Conservation (phyloP, 345 rosid species). For the Aquilaria yunnanensis region DNA sequence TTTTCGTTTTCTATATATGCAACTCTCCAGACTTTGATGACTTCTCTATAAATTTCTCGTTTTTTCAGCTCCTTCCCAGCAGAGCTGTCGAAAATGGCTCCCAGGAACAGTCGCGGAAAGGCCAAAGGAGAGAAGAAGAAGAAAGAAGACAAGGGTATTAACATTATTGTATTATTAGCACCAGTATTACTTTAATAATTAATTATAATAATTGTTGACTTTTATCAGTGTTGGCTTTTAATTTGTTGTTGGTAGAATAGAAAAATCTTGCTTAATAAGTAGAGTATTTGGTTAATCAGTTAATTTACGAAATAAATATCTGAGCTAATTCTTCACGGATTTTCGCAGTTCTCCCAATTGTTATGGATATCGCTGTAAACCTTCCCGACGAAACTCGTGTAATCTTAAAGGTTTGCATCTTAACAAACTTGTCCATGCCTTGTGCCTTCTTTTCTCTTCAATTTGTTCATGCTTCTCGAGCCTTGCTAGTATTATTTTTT, state of each 20-base stretch:
- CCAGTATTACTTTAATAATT: too few species aligned
- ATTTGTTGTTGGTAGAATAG: not conserved
- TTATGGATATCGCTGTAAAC: conserved; percentile 67
- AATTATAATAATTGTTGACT: too few species aligned
- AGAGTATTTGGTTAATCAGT: not conserved
- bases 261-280: not conserved
- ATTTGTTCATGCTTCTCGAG: conserved; percentile 14
- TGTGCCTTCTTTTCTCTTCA: too few species aligned
- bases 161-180: not conserved
- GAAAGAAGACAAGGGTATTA: conserved; percentile 87
- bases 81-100: conserved; percentile 61
- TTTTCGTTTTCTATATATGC: not conserved
- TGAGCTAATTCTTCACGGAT: not conserved
- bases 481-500: conserved; percentile 1
- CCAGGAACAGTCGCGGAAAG: conserved; percentile 84
- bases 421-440: not conserved
- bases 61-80: conserved; percentile 15
- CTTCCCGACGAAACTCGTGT: conserved; percentile 82
- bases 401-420: conserved; percentile 55
- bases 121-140: conserved; percentile 95
- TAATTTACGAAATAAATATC: too few species aligned
- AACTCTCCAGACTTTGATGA: not conserved
- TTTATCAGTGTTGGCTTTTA: not conserved
- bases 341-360: conserved; percentile 84
- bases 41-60: not conserved